Evolutionary conservation across 23 red algal genomes (phyloP), one percentile per base, ranked within the genome.

Genomic region (Gracilaria gracilis): DNA sequence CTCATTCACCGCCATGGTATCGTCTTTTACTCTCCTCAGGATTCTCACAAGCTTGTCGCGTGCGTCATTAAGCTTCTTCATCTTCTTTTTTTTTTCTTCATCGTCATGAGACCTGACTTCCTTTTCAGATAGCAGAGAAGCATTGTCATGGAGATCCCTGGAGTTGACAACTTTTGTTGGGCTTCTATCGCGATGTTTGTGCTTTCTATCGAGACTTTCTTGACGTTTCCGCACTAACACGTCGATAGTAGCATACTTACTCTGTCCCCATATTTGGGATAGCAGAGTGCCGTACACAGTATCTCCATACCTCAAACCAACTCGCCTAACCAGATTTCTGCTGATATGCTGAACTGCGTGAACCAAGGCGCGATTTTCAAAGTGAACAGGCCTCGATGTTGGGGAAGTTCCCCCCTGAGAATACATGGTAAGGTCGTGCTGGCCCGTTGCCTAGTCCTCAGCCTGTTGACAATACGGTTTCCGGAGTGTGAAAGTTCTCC

Each of bases 251-350:
- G 73, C 87, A 35, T 65, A 79, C 16, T 69, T 9, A 33, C 87
- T 90, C 35, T 80, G 57, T 66, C 87, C 87, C 73, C 73, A 81
- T 51, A 90, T 90, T 50, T 90, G 49, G 53, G 87, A 90, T 15
- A 90, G 57, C 24, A 90, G 64, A 49, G 7, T 55, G 39, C 72
- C 87, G 59, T 90, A 90, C 11, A 39, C n/a, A 9, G 57, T 29
- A 61, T 90, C 74, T 48, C 73, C 53, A 17, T 72, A 81, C 8
- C 35, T 67, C 39, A 90, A 15, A 9, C 87, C 76, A 21, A 57
- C 87, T 27, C 87, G 71, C 24, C 64, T 35, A 0, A 90, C 74
- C 21, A 90, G 70, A 14, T 38, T 80, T 17, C 24, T 29, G 29
- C 73, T 80, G 50, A 90, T 69, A 67, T 47, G 87, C 13, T 57